phyloP scores from a whole-genome alignment of 1,284 basidiomycete genomes.

The Meira nashicola region DNA sequence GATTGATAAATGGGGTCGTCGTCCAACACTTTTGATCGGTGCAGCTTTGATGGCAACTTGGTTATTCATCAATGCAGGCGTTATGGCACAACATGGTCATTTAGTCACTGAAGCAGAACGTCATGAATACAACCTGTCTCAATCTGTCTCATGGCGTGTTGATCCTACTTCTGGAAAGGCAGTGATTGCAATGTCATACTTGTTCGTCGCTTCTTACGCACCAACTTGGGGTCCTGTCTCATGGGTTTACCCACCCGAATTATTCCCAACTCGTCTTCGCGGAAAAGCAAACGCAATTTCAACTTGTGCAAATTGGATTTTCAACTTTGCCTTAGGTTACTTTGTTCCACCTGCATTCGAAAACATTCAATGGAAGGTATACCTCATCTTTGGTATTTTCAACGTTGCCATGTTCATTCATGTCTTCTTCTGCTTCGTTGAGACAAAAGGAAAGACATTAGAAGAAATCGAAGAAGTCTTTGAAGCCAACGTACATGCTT shows the following conservation, averaged over 20 bases:
- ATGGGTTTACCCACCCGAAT: constrained; percentile 17
- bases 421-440: constrained; percentile 65
- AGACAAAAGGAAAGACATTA: constrained; percentile 68
- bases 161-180: constrained; percentile 21
- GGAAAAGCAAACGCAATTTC: constrained; percentile 12
- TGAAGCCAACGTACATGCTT: constrained; percentile 11
- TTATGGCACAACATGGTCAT: constrained; percentile 21
- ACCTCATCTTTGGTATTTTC: constrained; percentile 56
- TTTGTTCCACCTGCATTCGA: constrained; percentile 67
- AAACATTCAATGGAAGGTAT: constrained; percentile 65
- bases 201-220: constrained; percentile 29
- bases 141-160: constrained; percentile 22
- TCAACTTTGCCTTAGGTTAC: constrained; percentile 69
- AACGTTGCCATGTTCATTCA: constrained; percentile 17
- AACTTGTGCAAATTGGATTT: constrained; percentile 58
- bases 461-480: constrained; percentile 62
- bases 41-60: constrained; percentile 25
- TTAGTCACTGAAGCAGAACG: constrained; percentile 12
- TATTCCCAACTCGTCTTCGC: constrained; percentile 13
- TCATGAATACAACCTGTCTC: not conserved
- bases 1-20: constrained; percentile 30
- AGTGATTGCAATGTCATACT: constrained; percentile 27
- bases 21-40: constrained; percentile 27
- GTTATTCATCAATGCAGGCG: constrained; percentile 22
- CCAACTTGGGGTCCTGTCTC: constrained; percentile 20